These are phyloP conservation scores for Hysterangium stoloniferum DNA, from an alignment of 768 basidiomycete species.

Conservation along the genomic window DNA sequence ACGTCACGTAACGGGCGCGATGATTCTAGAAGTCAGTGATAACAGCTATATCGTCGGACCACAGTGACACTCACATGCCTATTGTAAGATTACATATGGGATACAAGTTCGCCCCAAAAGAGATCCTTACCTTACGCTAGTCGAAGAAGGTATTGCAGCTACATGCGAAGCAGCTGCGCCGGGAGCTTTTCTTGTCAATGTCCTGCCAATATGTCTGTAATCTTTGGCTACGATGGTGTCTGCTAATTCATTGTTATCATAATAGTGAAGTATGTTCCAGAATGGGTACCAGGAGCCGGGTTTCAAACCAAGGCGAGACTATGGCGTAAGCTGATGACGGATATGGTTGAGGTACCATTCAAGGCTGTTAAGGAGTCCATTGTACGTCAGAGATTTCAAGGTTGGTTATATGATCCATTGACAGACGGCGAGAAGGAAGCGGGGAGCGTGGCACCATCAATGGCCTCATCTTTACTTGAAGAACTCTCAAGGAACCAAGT, in stretches of 20 bases:
- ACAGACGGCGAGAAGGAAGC: too few relatives aligned
- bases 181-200: slow-evolving; percentile 5
- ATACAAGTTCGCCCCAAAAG: slow-evolving; percentile 15
- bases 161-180: neutral
- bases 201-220: neutral
- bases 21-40: neutral
- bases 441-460: too few relatives aligned
- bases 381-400: too few relatives aligned
- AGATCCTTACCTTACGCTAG: slow-evolving; percentile 1
- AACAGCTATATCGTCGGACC: neutral
- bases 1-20: neutral
- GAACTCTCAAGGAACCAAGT: too few relatives aligned
- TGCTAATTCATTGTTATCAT: neutral
- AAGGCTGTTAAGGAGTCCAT: too few relatives aligned
- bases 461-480: too few relatives aligned
- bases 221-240: neutral
- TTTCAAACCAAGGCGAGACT: slow-evolving; percentile 10
- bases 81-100: slow-evolving; percentile 27
- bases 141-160: slow-evolving; percentile 13
- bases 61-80: neutral
- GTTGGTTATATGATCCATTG: too few relatives aligned
- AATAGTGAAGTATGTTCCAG: slow-evolving; percentile 14
- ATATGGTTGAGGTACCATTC: neutral
- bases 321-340: neutral
- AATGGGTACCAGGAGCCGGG: slow-evolving; percentile 15